Base-by-base conservation (phyloP, 1,284 basidiomycete species). In the Cryptococcus maquisensis region DNA sequence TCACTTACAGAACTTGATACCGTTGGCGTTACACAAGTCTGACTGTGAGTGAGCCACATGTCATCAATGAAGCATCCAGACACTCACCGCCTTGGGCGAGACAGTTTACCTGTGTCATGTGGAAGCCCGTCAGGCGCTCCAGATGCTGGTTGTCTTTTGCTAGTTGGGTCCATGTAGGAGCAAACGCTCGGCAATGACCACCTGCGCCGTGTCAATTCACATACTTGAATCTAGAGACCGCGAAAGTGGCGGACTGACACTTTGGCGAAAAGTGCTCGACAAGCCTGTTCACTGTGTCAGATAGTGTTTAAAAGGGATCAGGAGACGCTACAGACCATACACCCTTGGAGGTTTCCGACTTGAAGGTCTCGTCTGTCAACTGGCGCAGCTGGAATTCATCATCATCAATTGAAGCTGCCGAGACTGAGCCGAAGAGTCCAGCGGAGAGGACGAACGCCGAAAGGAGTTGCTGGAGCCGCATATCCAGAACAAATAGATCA, bases 21-120 rank as follows among this genome's bases (percentile, higher is more conserved):
- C 77, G 61, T 92, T 85, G 18, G 80, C 78, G 47, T 79, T 77
- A 71, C 92, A 96, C 5, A 95, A 78, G 69, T 95, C 91, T 94
- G 61, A 7, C 15, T 18, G 21, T 18, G 8, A 44, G 35, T 32
- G 40, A 28, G 39, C 9, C 24, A 50, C 16, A 57, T 46, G 36
- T 37, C 20, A 20, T 15, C 36, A 15, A 12, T 3, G 37, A 42
- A 43, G 4, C 36, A 32, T 16, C 46, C 16, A n/a, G 10, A 10
- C 39, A 77, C 86, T 59, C 58, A 88, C 90, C 91, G 66, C 90
- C 90, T 69, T 90, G 80, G 3, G 86, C 80, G 0, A 85, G 80
- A 69, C 93, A 96, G 73, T 95, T 86, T 42, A 96, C 86, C 69
- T 92, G 91, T 0, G 87, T 90, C 55, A 93, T 80, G 52, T 83